Evolutionary conservation across 2,329 filamentous ascomycete species (phyloP).

Genomic region (Claviceps citrina): DNA sequence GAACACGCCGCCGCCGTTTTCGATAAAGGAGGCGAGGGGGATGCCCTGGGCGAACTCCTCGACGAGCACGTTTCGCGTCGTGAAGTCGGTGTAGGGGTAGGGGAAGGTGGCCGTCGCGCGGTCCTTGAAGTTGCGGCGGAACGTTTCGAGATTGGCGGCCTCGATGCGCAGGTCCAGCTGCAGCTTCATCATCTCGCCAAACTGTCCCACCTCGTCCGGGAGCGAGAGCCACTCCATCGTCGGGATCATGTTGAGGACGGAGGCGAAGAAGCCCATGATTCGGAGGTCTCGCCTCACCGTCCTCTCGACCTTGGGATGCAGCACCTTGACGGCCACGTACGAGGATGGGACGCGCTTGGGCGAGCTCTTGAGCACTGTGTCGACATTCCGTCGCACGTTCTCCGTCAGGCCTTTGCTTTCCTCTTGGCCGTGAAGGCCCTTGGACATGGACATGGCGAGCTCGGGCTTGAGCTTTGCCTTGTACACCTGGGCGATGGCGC

Average conservation of each 20-base stretch:
- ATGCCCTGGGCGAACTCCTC: slow-evolving; percentile 96
- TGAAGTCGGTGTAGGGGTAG: slow-evolving; percentile 83
- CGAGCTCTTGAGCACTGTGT: slow-evolving; percentile 71
- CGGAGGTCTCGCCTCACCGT: slow-evolving; percentile 78
- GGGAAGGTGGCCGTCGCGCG: slow-evolving; percentile 93
- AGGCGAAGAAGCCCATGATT: slow-evolving; percentile 89
- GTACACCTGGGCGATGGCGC: slow-evolving; percentile 95
- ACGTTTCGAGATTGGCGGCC: slow-evolving; percentile 73
- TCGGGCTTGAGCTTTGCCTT: slow-evolving; percentile 79
- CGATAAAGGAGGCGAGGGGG: slow-evolving; percentile 75
- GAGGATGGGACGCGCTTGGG: slow-evolving; percentile 74
- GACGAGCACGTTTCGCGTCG: slow-evolving; percentile 78
- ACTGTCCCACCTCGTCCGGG: slow-evolving; percentile 84
- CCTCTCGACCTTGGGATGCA: slow-evolving; percentile 82
- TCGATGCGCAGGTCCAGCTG: slow-evolving; percentile 93
- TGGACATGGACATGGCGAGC: slow-evolving; percentile 48
- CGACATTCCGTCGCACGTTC: slow-evolving; percentile 66
- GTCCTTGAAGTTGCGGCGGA: slow-evolving; percentile 79
- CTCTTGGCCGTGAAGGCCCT: slow-evolving; percentile 34
- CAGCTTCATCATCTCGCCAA: slow-evolving; percentile 97
- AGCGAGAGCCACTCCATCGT: slow-evolving; percentile 96
- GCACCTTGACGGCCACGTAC: slow-evolving; percentile 90
- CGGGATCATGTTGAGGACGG: slow-evolving; percentile 67
- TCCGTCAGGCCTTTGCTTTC: slow-evolving; percentile 37
- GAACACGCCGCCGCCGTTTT: slow-evolving; percentile 82